Conservation (phyloP, 2,329 filamentous ascomycete species). For the Microdochium nivale region DNA sequence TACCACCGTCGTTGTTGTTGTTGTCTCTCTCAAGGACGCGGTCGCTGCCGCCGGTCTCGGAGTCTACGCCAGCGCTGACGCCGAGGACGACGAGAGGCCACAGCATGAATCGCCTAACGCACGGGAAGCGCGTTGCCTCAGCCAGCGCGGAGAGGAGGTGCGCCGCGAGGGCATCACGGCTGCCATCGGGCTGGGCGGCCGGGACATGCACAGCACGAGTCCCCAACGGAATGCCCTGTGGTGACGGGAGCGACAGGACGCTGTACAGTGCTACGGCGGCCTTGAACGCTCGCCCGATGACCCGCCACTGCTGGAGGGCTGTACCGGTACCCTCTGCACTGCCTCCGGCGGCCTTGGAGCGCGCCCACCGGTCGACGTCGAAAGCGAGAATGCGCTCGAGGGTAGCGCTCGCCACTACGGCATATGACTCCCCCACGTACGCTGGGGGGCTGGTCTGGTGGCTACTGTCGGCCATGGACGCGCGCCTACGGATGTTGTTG, state of each 20-base stretch:
- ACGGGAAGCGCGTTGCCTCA: conserved; percentile 7
- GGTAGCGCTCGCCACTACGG: conserved; percentile 11
- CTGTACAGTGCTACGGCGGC: conserved; percentile 24
- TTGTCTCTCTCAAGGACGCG: too few relatives aligned
- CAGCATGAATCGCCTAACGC: conserved; percentile 15
- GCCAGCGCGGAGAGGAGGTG: conserved; percentile 10
- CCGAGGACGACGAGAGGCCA: conserved; percentile 28
- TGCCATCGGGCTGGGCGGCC: not conserved
- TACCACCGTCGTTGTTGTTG: too few relatives aligned
- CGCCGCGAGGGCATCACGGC: conserved; percentile 5
- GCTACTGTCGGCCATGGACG: conserved; percentile 3
- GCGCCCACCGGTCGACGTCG: conserved; percentile 18
- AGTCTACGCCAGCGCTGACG: conserved; percentile 5
- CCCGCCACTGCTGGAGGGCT: conserved; percentile 13
- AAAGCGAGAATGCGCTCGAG: conserved; percentile 19
- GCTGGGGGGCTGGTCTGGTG: not conserved
- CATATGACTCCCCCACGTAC: conserved; percentile 1
- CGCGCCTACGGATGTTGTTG: conserved; percentile 21
- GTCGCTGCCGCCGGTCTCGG: too few relatives aligned
- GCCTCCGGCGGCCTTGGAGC: conserved; percentile 12
- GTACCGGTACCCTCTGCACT: not conserved
- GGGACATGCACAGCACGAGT: conserved; percentile 4
- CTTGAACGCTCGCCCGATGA: conserved; percentile 20
- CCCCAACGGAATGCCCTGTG: conserved; percentile 15
- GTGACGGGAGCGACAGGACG: conserved; percentile 24